Evolutionary conservation across 768 basidiomycete species (phyloP), one percentile per base, ranked within the genome.

Genomic region (Pisolithus marmoratus): DNA sequence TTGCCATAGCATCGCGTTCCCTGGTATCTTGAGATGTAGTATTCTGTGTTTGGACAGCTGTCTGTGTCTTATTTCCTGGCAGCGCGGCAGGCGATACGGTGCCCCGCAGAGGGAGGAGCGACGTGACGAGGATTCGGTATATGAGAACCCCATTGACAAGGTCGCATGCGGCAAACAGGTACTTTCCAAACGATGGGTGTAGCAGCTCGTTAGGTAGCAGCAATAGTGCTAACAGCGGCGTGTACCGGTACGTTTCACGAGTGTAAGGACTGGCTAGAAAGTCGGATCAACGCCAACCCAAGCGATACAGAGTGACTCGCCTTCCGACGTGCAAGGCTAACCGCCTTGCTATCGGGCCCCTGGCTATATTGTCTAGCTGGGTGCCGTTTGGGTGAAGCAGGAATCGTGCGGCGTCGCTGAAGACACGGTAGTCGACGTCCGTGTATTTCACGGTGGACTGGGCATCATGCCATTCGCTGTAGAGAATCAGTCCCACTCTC

Each of bases 361-460:
- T 75, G 19, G 86, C 90, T 22, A 55, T 57, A 60, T 85, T 86
- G 24, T 56, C 67, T 27, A 63, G 55, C 9, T 54, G 65, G 17
- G 24, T 34, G 12, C 34, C 26, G n/a, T 69, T 59, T 49, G 84
- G 79, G 43, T 74, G 61, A 24, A 81, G 65, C 29, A 90, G 62
- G 63, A 90, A 91, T 38, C 70, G 73, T 1, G 93, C 84, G 4
- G 96, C 96, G 66, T 98, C 95, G 43, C 81, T 88, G 74, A 97
- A 96, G 59, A 99, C 95, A 36, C 83, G 80, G 69, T 97, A 98
- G 70, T 99, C 96, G 58, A 98, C 78, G 69, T 99, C 96, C n/a
- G 96, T 98, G 65, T 98, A 99, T 68, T 94, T 94, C 22, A 97
- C 84, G 27, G 82, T 67, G 1, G 88, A 90, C 58, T 73, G 83